These are phyloP conservation scores for Mangifera indica DNA, from an alignment of 345 rosid species.

Conservation along the genomic window DNA sequence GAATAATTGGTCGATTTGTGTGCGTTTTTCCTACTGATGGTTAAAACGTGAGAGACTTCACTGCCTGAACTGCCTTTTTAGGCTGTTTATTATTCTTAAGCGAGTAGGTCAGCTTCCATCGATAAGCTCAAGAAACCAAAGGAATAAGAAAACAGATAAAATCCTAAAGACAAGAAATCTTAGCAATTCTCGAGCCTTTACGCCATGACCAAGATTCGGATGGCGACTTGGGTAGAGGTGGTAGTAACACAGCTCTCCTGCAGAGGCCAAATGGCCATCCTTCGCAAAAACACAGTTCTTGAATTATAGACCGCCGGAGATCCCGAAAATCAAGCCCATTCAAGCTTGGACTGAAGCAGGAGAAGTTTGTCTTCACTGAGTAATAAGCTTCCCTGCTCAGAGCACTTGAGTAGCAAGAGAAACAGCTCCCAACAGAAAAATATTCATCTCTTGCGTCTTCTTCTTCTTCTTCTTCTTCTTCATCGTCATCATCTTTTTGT, in stretches of 20 bases:
- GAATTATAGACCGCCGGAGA: slow-evolving; percentile 48
- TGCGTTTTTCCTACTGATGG: not conserved
- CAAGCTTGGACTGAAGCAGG: slow-evolving; percentile 56
- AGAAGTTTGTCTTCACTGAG: slow-evolving; percentile 56
- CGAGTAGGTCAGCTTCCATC: not conserved
- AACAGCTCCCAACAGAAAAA: slow-evolving; percentile 57
- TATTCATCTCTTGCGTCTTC: slow-evolving; percentile 52
- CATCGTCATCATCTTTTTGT: slow-evolving; percentile 17
- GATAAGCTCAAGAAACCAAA: not conserved
- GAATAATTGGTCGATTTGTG: not conserved
- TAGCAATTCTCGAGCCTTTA: slow-evolving; percentile 43
- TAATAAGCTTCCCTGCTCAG: slow-evolving; percentile 51
- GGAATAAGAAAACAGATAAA: too few relatives aligned
- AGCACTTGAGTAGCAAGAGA: slow-evolving; percentile 60
- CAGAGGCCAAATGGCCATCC: slow-evolving; percentile 96
- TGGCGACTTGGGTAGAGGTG: slow-evolving; percentile 90
- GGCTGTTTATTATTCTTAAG: not conserved
- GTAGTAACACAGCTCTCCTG: slow-evolving; percentile 73
- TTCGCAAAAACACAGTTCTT: slow-evolving; percentile 68
- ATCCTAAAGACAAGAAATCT: slow-evolving; percentile 31
- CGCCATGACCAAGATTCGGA: slow-evolving; percentile 90
- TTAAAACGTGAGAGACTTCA: not conserved
- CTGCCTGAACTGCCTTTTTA: not conserved
- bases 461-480: slow-evolving; percentile 26
- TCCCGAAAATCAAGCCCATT: slow-evolving; percentile 37